Percentiles rank a stretch among this genome's conserved stretches.
Conservation (phyloP, 2,329 filamentous ascomycete species). For the Tricladium varicosporioides region DNA sequence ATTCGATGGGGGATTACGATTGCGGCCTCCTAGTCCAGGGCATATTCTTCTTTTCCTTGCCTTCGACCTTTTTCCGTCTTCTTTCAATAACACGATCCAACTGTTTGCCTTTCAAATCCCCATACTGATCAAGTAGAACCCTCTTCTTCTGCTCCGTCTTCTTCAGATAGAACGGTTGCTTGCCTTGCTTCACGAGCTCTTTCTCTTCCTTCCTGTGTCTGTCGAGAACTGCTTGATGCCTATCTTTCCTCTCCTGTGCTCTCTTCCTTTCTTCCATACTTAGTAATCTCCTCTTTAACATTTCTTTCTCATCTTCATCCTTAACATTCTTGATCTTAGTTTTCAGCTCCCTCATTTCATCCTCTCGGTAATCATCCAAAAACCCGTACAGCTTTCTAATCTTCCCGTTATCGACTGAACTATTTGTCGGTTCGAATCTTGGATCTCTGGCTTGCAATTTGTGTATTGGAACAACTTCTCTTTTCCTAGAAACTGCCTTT, state of each 20-base stretch:
- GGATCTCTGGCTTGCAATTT: constrained; percentile 73
- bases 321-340: constrained; percentile 67
- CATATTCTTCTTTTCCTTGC: constrained; percentile 80
- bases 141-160: constrained; percentile 87
- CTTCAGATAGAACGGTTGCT: constrained; percentile 93
- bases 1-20: neutral
- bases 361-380: constrained; percentile 78
- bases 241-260: constrained; percentile 66
- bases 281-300: constrained; percentile 69
- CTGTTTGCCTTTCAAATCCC: constrained; percentile 80
- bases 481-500: constrained; percentile 76
- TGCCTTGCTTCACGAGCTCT: constrained; percentile 80
- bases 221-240: constrained; percentile 65
- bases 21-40: constrained; percentile 48
- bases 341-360: constrained; percentile 77
- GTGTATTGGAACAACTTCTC: constrained; percentile 63
- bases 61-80: constrained; percentile 82
- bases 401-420: constrained; percentile 55
- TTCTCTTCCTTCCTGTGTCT: constrained; percentile 82
- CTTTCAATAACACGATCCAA: constrained; percentile 82
- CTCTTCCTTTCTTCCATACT: constrained; percentile 78
- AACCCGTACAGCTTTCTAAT: constrained; percentile 79
- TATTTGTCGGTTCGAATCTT: constrained; percentile 72
- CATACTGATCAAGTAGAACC: constrained; percentile 74
- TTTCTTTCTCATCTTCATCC: constrained; percentile 62